These are phyloP conservation scores for Ambrosia trifida DNA, from an alignment of 129 eudicot genomes.

Conservation along the genomic window DNA sequence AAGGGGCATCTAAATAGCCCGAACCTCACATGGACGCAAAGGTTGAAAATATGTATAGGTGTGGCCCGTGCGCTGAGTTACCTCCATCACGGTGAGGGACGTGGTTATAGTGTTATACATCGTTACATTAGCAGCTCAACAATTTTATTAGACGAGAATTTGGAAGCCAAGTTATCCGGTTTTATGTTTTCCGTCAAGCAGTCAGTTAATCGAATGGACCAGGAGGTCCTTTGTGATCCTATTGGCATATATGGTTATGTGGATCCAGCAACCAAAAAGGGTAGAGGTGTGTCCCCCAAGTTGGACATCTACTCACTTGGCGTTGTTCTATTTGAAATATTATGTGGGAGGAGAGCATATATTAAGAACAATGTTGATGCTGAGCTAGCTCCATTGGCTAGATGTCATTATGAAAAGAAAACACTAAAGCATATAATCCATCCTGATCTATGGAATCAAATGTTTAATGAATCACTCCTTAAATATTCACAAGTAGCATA, in stretches of 20 bases:
- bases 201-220: not conserved
- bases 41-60: not conserved
- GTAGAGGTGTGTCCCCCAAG: not conserved
- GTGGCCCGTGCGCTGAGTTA: not conserved
- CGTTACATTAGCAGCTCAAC: not conserved
- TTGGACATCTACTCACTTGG: conserved; percentile 16
- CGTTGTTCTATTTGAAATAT: not conserved
- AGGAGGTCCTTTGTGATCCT: not conserved
- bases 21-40: not conserved
- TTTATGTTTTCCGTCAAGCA: not conserved
- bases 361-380: not conserved
- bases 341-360: conserved; percentile 6
- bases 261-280: not conserved
- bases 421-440: not conserved
- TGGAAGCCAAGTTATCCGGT: not conserved
- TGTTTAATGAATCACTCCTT: accelerated
- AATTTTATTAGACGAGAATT: not conserved
- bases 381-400: conserved; percentile 5
- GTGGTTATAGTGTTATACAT: not conserved
- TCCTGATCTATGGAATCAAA: not conserved
- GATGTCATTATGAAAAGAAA: not conserved
- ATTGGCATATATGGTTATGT: not conserved
- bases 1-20: not conserved
- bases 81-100: not conserved
- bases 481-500: not conserved